Conservation (phyloP, 805 yeast genomes). For the Metschnikowia lochheadii region DNA sequence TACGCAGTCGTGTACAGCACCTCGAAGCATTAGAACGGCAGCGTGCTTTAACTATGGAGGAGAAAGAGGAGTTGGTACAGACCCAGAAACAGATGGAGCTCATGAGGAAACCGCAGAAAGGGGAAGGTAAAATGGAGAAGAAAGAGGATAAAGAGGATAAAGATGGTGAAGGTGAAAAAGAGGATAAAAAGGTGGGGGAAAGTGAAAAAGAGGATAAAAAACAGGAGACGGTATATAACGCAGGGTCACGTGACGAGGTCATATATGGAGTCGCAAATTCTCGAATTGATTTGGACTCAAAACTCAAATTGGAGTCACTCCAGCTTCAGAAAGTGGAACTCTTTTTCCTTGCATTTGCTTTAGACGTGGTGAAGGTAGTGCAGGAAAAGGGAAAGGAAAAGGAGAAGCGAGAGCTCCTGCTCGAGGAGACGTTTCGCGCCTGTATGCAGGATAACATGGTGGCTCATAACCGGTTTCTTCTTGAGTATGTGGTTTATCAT, state of each 20-base stretch:
- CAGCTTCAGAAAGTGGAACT: slow-evolving; percentile 77
- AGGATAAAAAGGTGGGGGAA: neutral
- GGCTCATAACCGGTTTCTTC: slow-evolving; percentile 33
- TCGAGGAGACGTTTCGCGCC: slow-evolving; percentile 23
- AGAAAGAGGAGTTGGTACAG: slow-evolving; percentile 21
- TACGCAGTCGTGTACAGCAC: slow-evolving; percentile 48
- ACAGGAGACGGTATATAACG: neutral
- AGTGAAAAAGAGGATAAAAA: neutral
- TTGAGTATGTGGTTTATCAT: slow-evolving; percentile 71
- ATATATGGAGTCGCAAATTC: neutral
- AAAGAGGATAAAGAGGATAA: neutral
- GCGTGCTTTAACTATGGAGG: slow-evolving; percentile 23
- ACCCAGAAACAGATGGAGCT: slow-evolving; percentile 9
- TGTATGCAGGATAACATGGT: slow-evolving; percentile 17
- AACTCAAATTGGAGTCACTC: slow-evolving; percentile 40
- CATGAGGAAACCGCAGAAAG: neutral
- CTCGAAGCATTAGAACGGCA: slow-evolving; percentile 47
- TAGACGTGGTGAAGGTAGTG: slow-evolving; percentile 46
- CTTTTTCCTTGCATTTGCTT: slow-evolving; percentile 59
- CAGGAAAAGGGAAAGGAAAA: neutral
- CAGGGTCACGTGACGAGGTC: too few relatives aligned
- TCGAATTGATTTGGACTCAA: too few relatives aligned
- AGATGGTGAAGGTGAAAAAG: too few relatives aligned
- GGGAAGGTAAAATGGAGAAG: neutral
- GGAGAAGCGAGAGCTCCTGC: slow-evolving; percentile 9